Percentiles rank a stretch among this genome's conserved stretches.
phyloP scores from a whole-genome alignment of 495 filamentous ascomycete species.

The Ramalina intermedia region DNA sequence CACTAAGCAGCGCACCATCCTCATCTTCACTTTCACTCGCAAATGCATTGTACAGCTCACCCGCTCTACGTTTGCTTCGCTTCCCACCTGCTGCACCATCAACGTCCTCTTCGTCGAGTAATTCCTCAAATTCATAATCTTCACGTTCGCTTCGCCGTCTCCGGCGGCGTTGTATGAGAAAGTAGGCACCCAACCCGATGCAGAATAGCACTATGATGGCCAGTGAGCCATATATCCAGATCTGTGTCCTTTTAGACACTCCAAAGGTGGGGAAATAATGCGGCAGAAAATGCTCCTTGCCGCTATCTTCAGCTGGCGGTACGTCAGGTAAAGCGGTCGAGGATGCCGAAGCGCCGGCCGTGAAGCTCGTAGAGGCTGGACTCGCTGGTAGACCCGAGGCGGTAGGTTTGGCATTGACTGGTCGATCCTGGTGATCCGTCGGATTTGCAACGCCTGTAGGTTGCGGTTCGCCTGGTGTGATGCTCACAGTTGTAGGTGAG shows the following conservation, averaged over 20 bases:
- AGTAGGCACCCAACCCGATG: slow-evolving; percentile 60
- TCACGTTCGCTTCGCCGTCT: slow-evolving; percentile 63
- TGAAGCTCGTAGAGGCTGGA: slow-evolving; percentile 19
- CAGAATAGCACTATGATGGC: slow-evolving; percentile 78
- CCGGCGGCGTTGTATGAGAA: slow-evolving; percentile 63
- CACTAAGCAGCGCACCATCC: slow-evolving; percentile 12
- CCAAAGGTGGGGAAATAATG: slow-evolving; percentile 94
- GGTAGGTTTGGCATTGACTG: slow-evolving; percentile 47
- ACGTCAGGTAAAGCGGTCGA: slow-evolving; percentile 25
- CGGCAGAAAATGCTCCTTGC: slow-evolving; percentile 51
- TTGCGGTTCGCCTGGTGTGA: slow-evolving; percentile 30
- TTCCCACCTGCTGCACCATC: slow-evolving; percentile 31
- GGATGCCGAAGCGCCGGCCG: slow-evolving; percentile 29
- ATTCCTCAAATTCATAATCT: slow-evolving; percentile 88
- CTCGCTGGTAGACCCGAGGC: slow-evolving; percentile 17
- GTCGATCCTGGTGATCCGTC: slow-evolving; percentile 64
- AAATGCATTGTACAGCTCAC: slow-evolving; percentile 96
- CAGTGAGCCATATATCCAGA: slow-evolving; percentile 87
- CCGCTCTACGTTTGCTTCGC: slow-evolving; percentile 47
- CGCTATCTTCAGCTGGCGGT: slow-evolving; percentile 6
- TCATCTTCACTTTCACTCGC: slow-evolving; percentile 45
- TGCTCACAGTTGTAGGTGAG: slow-evolving; percentile 38
- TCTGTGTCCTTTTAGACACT: slow-evolving; percentile 72
- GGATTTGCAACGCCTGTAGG: slow-evolving; percentile 34
- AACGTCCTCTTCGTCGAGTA: slow-evolving; percentile 67